These are phyloP conservation scores for Colletotrichum orchidophilum DNA, from an alignment of 2,329 filamentous ascomycete genomes.

Conservation along the genomic window DNA sequence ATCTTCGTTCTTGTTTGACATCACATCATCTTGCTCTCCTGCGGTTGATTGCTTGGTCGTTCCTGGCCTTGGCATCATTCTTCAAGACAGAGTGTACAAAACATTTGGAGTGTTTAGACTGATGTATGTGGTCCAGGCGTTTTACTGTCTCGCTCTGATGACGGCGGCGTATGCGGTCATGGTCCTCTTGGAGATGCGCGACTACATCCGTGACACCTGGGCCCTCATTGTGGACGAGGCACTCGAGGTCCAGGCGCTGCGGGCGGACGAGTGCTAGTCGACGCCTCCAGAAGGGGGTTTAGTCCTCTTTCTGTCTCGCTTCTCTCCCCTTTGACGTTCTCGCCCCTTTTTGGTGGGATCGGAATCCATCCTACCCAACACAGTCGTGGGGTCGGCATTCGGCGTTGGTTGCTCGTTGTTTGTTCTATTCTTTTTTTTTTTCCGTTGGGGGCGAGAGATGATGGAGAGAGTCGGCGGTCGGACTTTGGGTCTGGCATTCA, in stretches of 20 bases:
- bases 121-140: conserved; percentile 23
- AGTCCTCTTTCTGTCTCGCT: background rate
- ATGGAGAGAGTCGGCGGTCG: background rate
- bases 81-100: background rate
- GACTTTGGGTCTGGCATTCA: background rate
- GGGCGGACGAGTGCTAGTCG: conserved; percentile 25
- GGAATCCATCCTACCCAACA: background rate
- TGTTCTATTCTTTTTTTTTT: background rate
- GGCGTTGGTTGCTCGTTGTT: background rate
- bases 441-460: background rate
- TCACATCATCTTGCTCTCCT: background rate
- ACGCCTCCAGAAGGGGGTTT: background rate
- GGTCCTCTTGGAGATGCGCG: conserved; percentile 29
- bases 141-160: conserved; percentile 32
- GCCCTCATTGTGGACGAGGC: conserved; percentile 30
- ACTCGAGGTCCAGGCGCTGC: conserved; percentile 31
- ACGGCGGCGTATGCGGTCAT: conserved; percentile 32
- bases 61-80: conserved; percentile 9
- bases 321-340: background rate
- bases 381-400: background rate
- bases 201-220: conserved; percentile 32
- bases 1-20: background rate
- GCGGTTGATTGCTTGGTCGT: background rate
- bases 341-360: background rate
- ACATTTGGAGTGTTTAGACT: background rate